Evolutionary conservation across 23 red algal species (phyloP).

Genomic region (Agarophyton chilense): DNA sequence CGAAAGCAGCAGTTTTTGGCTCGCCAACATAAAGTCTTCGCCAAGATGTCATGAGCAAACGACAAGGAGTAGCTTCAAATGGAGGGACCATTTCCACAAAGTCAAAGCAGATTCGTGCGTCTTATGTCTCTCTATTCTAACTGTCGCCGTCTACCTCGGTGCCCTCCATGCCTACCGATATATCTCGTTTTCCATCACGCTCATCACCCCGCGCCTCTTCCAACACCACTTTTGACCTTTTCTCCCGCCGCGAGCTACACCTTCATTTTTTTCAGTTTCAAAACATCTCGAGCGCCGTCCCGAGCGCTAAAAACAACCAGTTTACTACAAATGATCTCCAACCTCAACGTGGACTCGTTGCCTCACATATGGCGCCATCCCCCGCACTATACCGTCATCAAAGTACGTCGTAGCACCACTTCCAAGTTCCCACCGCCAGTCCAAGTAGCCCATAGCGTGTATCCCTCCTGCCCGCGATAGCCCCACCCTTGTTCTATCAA

Average conservation of each 20-base stretch:
- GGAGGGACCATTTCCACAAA: no score
- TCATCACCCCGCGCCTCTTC: not conserved
- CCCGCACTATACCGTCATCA: not conserved
- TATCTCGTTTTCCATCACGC: not conserved
- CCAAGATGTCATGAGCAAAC: constrained; percentile 2
- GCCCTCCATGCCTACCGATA: not conserved
- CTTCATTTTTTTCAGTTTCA: no score
- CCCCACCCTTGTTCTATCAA: constrained; percentile 12
- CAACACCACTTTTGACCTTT: not conserved
- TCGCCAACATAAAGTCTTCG: constrained; percentile 27
- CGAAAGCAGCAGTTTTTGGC: constrained; percentile 41
- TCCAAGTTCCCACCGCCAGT: not conserved
- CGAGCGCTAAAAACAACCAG: not conserved
- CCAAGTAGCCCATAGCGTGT: constrained; percentile 19
- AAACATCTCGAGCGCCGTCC: not conserved
- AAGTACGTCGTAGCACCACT: not conserved
- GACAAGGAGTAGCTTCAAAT: constrained; percentile 33
- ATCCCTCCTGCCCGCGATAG: constrained; percentile 31
- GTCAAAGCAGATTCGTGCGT: no score
- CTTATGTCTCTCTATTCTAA: no score
- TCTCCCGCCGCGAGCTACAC: not conserved
- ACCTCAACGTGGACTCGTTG: not conserved
- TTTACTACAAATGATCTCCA: not conserved
- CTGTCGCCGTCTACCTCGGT: not conserved
- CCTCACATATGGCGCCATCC: not conserved